A percentile compares a stretch with the other conserved stretches of the same genome.
phyloP scores from a whole-genome alignment of 257 asterid genomes.

The Fraxinus anomala region DNA sequence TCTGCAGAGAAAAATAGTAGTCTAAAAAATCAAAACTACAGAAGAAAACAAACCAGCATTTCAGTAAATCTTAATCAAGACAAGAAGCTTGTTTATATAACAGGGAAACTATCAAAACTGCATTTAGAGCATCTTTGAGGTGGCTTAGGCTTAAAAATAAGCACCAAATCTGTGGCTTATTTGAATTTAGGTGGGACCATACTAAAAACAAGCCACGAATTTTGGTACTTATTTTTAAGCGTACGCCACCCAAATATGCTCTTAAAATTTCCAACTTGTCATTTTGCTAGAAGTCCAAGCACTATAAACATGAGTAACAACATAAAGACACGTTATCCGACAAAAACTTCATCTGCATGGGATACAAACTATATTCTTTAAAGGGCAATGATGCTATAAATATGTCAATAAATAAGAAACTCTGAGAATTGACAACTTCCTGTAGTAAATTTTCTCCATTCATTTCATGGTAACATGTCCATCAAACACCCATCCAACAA shows the following conservation, averaged over 20 bases:
- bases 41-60: slow-evolving; percentile 25
- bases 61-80: slow-evolving; percentile 15
- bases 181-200: too few relatives aligned
- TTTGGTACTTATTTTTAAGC: too few relatives aligned
- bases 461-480: neutral
- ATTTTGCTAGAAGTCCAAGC: slow-evolving; percentile 13
- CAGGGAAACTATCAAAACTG: neutral
- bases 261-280: slow-evolving; percentile 7
- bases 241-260: too few relatives aligned
- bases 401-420: neutral
- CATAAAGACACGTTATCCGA: neutral
- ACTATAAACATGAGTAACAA: neutral
- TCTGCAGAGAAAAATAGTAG: slow-evolving; percentile 53
- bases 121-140: neutral
- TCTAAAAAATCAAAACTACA: slow-evolving; percentile 20
- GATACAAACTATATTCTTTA: slow-evolving; percentile 1
- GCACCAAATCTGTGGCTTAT: too few relatives aligned
- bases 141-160: too few relatives aligned
- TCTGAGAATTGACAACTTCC: neutral
- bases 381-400: neutral
- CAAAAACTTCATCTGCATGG: slow-evolving; percentile 13
- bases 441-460: neutral
- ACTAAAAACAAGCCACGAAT: too few relatives aligned
- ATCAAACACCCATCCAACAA: neutral
- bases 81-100: slow-evolving; percentile 15